Evolutionary conservation across 805 yeast genomes (phyloP), one percentile per base, ranked within the genome.

Genomic region (Saturnispora sekii): DNA sequence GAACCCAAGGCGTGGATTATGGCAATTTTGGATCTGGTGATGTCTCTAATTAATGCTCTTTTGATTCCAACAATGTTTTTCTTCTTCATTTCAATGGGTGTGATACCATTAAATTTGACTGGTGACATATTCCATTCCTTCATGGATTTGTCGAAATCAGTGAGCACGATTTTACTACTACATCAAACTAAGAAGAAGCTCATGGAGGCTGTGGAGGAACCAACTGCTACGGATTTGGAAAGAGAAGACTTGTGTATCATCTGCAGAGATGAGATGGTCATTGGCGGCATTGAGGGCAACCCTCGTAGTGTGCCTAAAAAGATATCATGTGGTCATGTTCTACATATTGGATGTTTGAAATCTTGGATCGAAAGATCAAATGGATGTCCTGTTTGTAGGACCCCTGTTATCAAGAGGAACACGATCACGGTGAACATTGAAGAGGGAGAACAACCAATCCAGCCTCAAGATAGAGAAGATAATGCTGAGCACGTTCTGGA

Each of bases 361-460:
- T 81, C 84, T 52, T 93, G 98, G 98, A 69, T 93, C 53, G 94
- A 85, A 57, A 74, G 95, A 51, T 86, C 96, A 0, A 90, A 82
- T 53, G 76, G 77, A n/a, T 93, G 98, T 66, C 98, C 98, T 1
- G 77, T 89, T 44, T 93, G 98, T 61, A 70, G 96, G 49, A 69
- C 81, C 29, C 75, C 78, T 10, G 94, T 87, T 2, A 72, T 77
- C 50, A 12, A 35, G 17, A 14, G 28, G 21, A 29, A 5, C 15
- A 38, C 6, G 14, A 11, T 11, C 15, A 17, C 26, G 16, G 38
- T 30, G 6, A 30, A 26, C 8, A 8, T 28, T 2, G 17, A 14
- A 5, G 21, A 38, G 7, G 12, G 9, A 10, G 26, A 38, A 8
- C 4, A 32, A 2, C 26, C 5, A 21, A 6, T 21, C 26, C 26